Conservation (phyloP, 2,329 filamentous ascomycete genomes). For the Diaporthe citrichinensis region DNA sequence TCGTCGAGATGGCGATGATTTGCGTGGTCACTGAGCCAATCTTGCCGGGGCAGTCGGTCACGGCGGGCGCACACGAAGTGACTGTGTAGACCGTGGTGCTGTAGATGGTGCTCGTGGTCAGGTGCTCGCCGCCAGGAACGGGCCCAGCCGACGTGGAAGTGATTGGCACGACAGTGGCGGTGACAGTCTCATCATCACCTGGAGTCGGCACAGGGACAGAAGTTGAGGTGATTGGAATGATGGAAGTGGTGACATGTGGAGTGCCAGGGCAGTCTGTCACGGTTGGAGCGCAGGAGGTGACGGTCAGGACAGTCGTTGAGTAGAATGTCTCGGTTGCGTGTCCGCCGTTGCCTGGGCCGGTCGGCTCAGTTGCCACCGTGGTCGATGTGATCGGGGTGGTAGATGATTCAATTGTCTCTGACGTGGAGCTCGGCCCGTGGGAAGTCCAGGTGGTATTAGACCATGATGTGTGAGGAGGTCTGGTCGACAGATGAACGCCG, state of each 20-base stretch:
- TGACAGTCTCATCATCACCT: not conserved
- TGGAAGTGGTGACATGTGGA: conserved; percentile 51
- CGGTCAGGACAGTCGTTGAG: conserved; percentile 34
- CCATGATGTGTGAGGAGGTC: conserved; percentile 25
- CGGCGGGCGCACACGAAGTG: conserved; percentile 65
- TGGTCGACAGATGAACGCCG: conserved; percentile 22
- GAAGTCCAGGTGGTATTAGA: conserved; percentile 35
- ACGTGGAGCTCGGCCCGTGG: conserved; percentile 14
- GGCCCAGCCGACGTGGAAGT: conserved; percentile 17
- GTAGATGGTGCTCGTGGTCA: conserved; percentile 56
- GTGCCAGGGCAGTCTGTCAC: conserved; percentile 42
- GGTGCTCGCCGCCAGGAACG: not conserved
- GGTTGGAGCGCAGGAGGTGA: conserved; percentile 38
- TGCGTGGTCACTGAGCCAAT: conserved; percentile 56
- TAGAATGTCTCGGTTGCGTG: conserved; percentile 36
- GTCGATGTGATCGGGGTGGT: conserved; percentile 26
- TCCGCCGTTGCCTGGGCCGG: not conserved
- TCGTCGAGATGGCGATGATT: conserved; percentile 59
- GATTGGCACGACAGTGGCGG: conserved; percentile 22
- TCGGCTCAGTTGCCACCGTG: conserved; percentile 21
- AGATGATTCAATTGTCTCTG: not conserved
- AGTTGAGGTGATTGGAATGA: conserved; percentile 54
- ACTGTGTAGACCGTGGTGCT: conserved; percentile 64
- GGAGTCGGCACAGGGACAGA: conserved; percentile 46
- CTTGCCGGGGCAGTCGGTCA: conserved; percentile 55